A percentile compares a stretch with the other conserved stretches of the same genome.
phyloP scores from a whole-genome alignment of 805 yeast genomes.

The Wickerhamomyces chaumierensis region DNA sequence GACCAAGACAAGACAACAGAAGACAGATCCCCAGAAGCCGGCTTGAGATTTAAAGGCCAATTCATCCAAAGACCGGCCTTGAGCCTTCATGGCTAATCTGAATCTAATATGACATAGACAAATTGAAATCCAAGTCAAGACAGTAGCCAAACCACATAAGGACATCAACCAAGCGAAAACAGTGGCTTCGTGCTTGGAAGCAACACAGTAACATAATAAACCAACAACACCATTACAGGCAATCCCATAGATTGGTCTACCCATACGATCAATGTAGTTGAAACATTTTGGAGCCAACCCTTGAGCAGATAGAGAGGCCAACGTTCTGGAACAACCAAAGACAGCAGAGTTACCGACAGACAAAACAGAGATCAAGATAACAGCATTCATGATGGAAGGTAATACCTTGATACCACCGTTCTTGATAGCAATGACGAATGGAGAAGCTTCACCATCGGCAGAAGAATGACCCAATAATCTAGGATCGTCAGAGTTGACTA shows the following conservation, averaged over 20 bases:
- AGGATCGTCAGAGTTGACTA: constrained; percentile 33
- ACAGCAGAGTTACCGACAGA: constrained; percentile 44
- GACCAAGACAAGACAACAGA: constrained; percentile 24
- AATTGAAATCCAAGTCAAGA: constrained; percentile 42
- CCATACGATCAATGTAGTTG: constrained; percentile 36
- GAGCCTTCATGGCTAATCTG: constrained; percentile 31
- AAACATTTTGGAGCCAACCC: constrained; percentile 33
- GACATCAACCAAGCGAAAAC: constrained; percentile 39
- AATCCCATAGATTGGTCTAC: constrained; percentile 39
- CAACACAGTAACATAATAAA: constrained; percentile 32
- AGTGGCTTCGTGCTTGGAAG: constrained; percentile 27
- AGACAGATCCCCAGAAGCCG: constrained; percentile 31
- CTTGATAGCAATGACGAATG: constrained; percentile 36
- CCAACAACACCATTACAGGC: constrained; percentile 28
- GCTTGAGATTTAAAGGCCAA: constrained; percentile 30
- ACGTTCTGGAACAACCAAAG: constrained; percentile 45
- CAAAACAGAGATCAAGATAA: constrained; percentile 28
- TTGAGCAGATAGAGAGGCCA: constrained; percentile 33
- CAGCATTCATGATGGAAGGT: constrained; percentile 30
- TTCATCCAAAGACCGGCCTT: constrained; percentile 30
- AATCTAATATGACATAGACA: constrained; percentile 32
- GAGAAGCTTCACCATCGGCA: constrained; percentile 27
- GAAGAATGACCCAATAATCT: constrained; percentile 22
- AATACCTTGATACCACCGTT: constrained; percentile 25
- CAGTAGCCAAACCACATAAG: constrained; percentile 34